Conservation (phyloP, 345 rosid species). For the Erysimum cheiranthoides region DNA sequence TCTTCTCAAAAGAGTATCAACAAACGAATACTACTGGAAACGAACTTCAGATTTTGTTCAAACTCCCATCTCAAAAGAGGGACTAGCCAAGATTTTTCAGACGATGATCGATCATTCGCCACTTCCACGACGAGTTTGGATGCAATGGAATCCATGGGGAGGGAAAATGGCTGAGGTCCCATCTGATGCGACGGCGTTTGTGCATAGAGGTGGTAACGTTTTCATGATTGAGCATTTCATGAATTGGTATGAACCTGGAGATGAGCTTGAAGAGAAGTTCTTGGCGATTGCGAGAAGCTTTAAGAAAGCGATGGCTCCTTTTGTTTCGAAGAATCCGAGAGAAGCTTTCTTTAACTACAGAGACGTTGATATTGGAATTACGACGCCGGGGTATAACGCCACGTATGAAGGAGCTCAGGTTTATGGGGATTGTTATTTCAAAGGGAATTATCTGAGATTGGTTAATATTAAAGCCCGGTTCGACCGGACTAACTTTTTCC, state of each 20-base stretch:
- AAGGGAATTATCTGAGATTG: constrained; percentile 57
- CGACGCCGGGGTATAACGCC: constrained; percentile 37
- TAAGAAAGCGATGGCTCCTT: constrained; percentile 55
- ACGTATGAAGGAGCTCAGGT: constrained; percentile 53
- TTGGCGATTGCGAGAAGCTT: constrained; percentile 48
- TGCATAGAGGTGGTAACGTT: constrained; percentile 61
- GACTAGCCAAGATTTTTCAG: constrained; percentile 47
- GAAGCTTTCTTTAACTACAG: constrained; percentile 55
- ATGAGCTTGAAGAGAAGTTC: constrained; percentile 40
- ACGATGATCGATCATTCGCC: constrained; percentile 52
- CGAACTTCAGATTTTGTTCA: constrained; percentile 74
- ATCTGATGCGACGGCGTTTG: constrained; percentile 55
- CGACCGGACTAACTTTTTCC: constrained; percentile 64
- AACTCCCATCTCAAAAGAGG: constrained; percentile 49
- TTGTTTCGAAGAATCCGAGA: constrained; percentile 68
- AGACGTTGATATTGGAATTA: constrained; percentile 63
- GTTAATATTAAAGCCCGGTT: constrained; percentile 56
- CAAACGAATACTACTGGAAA: constrained; percentile 51
- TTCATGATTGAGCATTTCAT: constrained; percentile 63
- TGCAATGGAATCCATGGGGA: constrained; percentile 67
- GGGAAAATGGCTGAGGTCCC: constrained; percentile 64
- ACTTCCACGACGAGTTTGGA: constrained; percentile 37
- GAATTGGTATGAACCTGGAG: constrained; percentile 53
- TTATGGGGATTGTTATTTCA: constrained; percentile 63
- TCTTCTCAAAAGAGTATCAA: constrained; percentile 43